A percentile compares a stretch with the other conserved stretches of the same genome.
phyloP scores from a whole-genome alignment of 2,329 filamentous ascomycete species.

The Verticillium nubilum region DNA sequence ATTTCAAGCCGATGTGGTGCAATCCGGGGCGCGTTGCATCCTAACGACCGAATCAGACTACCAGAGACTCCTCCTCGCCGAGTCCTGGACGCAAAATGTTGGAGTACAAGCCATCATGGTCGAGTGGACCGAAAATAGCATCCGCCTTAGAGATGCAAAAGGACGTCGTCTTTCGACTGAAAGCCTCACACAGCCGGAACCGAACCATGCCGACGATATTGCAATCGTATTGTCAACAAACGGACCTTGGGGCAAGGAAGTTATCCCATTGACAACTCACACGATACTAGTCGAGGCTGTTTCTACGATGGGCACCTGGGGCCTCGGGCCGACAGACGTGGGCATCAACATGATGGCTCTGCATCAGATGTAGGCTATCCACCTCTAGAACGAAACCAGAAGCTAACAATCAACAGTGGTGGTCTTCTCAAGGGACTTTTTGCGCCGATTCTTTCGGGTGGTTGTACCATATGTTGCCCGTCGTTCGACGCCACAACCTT shows the following conservation, averaged over 20 bases:
- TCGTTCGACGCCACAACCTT: constrained; percentile 49
- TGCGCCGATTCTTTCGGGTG: constrained; percentile 46
- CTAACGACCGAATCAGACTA: neutral
- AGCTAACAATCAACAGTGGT: constrained; percentile 26
- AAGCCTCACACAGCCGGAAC: neutral
- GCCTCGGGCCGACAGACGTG: neutral
- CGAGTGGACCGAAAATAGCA: neutral
- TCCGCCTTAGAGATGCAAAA: neutral
- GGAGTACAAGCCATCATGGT: neutral
- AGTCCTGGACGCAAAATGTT: neutral
- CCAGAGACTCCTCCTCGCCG: neutral
- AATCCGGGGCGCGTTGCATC: neutral
- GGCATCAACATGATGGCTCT: constrained; percentile 5
- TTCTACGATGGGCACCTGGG: constrained; percentile 1
- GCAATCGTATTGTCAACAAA: constrained; percentile 2
- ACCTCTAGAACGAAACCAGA: neutral
- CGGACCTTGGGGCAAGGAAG: constrained; percentile 3
- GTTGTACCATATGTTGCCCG: constrained; percentile 47
- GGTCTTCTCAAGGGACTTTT: constrained; percentile 50
- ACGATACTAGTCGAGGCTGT: constrained; percentile 2
- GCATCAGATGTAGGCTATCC: constrained; percentile 3
- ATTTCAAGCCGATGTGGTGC: constrained; percentile 12
- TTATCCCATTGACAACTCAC: constrained; percentile 2
- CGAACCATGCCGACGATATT: constrained; percentile 4
- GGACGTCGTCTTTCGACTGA: neutral